Evolutionary conservation across 2,329 filamentous ascomycete species (phyloP), one percentile per base, ranked within the genome.

Genomic region (Colletotrichum melonis): DNA sequence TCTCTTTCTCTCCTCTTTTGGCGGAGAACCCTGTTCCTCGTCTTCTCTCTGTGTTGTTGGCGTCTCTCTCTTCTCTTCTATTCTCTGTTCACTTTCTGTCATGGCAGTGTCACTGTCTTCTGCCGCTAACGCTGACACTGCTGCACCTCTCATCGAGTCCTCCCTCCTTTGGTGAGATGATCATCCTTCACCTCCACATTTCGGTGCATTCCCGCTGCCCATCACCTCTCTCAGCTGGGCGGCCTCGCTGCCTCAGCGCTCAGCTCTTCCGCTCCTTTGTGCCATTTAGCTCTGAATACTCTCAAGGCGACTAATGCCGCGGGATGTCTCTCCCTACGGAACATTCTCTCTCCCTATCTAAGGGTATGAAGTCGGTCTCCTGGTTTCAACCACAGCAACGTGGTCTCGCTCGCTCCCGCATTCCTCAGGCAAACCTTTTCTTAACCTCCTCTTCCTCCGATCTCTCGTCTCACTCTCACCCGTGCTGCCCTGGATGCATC

Each of bases 11-110:
- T 57, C 52, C 63, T 56, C 52, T 65, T 73, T 73, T 65, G 71
- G 71, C 71, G 71, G 71, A 73, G 71, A 70, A 70, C 67, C 71
- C 55, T 73, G 71, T 30, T 46, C 67, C 56, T 42, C 30, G 68
- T 46, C 66, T 42, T 28, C n/a, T 30, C 22, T 55, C 62, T 52
- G 42, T 8, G 19, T 46, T 35, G 32, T 32, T 46, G 38, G 38
- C 38, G 14, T 14, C 49, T 56, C 60, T 63, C 54, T 56, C 24
- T 55, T 55, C 52, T 16, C 7, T 11, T 60, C 58, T 12, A 35
- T 60, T 4, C 14, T 16, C 9, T 26, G 52, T 28, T 14, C 38
- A 42, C 14, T 1, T 16, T 42, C 38, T 42, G 11, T 11, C 32
- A 12, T 12, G 11, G 32, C 11, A 35, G 32, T 35, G 38, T 42